Percentiles rank a stretch among this genome's conserved stretches.
phyloP scores from a whole-genome alignment of 208 protist species.

The Trypanosoma rangeli region DNA sequence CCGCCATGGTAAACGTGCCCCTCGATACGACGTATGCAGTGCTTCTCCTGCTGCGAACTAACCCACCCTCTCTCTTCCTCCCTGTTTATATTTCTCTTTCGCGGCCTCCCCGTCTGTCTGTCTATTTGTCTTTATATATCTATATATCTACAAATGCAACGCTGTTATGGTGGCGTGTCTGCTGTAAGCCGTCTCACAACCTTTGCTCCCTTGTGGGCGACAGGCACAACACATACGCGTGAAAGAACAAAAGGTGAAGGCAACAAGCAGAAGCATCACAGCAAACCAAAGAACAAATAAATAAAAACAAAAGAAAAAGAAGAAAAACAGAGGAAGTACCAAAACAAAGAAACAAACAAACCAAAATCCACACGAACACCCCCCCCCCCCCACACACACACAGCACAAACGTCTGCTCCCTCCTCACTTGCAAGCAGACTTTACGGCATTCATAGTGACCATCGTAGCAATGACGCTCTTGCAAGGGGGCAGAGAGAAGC shows the following conservation, averaged over 20 bases:
- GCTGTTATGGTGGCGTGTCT: too few species aligned
- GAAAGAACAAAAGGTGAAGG: not conserved
- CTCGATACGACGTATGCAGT: not conserved
- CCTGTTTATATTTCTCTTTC: not conserved
- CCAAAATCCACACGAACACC: slow-evolving; percentile 12
- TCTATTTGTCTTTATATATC: not conserved
- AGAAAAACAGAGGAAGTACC: not conserved
- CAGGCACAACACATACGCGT: not conserved
- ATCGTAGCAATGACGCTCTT: not conserved
- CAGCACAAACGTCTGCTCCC: not conserved
- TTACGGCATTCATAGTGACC: not conserved
- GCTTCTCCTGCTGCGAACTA: slow-evolving; percentile 26
- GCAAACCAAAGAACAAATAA: not conserved
- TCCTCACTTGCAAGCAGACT: not conserved
- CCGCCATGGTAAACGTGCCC: not conserved
- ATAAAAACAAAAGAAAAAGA: not conserved
- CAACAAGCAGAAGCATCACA: too few species aligned
- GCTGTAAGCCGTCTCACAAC: too few species aligned
- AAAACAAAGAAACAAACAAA: slow-evolving; percentile 22
- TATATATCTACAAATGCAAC: too few species aligned
- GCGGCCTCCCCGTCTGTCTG: not conserved
- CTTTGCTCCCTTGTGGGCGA: not conserved
- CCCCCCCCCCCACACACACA: too few species aligned
- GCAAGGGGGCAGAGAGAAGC: not conserved
- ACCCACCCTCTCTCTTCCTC: not conserved